phyloP scores from a whole-genome alignment of 139 green algal species.

The Volvox africanus region DNA sequence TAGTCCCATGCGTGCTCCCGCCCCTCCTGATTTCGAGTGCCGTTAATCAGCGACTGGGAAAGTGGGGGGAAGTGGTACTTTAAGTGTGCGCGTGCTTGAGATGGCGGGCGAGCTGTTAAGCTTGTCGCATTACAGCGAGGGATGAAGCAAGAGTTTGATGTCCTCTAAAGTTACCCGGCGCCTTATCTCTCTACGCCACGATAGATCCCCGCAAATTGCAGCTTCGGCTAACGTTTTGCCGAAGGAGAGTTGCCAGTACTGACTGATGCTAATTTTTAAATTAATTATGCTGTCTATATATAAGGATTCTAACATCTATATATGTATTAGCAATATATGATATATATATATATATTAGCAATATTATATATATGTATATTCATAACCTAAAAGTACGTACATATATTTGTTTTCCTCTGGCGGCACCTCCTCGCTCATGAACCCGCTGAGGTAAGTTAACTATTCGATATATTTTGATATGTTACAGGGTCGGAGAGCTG shows the following conservation, averaged over 20 bases:
- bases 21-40: too few relatives aligned
- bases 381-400: neutral
- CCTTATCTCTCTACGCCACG: neutral
- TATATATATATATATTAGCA: neutral
- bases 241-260: neutral
- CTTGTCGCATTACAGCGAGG: neutral
- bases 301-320: neutral
- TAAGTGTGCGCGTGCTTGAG: too few relatives aligned
- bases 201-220: neutral
- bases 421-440: neutral
- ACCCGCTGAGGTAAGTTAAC: neutral
- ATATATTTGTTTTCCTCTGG: neutral
- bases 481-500: too few relatives aligned
- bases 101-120: neutral
- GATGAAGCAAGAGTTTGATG: neutral
- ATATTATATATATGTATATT: neutral
- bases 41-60: too few relatives aligned
- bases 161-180: neutral
- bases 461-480: too few relatives aligned
- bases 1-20: too few relatives aligned
- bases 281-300: neutral
- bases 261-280: neutral
- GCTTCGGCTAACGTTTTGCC: neutral
- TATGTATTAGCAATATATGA: neutral
- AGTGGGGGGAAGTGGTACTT: too few relatives aligned